Conservation (phyloP, 2,329 filamentous ascomycete species). For the Aspergillus oerlinghausenensis region DNA sequence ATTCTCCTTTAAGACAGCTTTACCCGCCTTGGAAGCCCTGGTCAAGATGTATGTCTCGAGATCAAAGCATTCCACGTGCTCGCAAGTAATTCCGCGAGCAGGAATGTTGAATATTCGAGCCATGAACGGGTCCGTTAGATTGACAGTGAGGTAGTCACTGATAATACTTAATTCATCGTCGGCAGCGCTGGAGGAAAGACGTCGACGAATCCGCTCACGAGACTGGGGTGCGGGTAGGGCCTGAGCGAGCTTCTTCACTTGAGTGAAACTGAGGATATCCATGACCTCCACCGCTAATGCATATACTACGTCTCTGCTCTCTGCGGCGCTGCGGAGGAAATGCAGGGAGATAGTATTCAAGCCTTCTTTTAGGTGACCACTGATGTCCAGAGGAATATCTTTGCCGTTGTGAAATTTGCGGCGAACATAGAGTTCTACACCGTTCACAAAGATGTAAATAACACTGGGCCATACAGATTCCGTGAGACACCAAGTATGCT, state of each 20-base stretch:
- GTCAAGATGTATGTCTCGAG: conserved; percentile 73
- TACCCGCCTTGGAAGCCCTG: conserved; percentile 47
- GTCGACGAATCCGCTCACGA: conserved; percentile 53
- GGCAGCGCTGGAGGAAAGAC: conserved; percentile 37
- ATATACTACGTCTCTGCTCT: conserved; percentile 41
- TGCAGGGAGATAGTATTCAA: conserved; percentile 58
- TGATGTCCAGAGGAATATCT: conserved; percentile 73
- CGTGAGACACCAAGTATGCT: conserved; percentile 58
- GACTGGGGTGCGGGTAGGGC: conserved; percentile 48
- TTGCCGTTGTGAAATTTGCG: conserved; percentile 69
- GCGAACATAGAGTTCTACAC: conserved; percentile 51
- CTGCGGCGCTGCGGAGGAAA: conserved; percentile 37
- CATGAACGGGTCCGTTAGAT: conserved; percentile 65
- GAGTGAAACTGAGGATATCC: conserved; percentile 45
- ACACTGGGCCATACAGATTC: conserved; percentile 67
- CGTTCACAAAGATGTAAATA: conserved; percentile 67
- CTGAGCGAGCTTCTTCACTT: conserved; percentile 36
- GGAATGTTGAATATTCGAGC: conserved; percentile 63
- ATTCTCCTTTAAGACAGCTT: conserved; percentile 43
- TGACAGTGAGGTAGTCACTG: conserved; percentile 55
- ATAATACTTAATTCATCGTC: conserved; percentile 62
- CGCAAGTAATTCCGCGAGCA: conserved; percentile 64
- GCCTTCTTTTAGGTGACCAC: conserved; percentile 54
- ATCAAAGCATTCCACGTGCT: conserved; percentile 86
- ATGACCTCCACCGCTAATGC: conserved; percentile 68